These are phyloP conservation scores for Saksenaea vasiformis DNA, from an alignment of 371 early-diverging fungal species.

Conservation along the genomic window DNA sequence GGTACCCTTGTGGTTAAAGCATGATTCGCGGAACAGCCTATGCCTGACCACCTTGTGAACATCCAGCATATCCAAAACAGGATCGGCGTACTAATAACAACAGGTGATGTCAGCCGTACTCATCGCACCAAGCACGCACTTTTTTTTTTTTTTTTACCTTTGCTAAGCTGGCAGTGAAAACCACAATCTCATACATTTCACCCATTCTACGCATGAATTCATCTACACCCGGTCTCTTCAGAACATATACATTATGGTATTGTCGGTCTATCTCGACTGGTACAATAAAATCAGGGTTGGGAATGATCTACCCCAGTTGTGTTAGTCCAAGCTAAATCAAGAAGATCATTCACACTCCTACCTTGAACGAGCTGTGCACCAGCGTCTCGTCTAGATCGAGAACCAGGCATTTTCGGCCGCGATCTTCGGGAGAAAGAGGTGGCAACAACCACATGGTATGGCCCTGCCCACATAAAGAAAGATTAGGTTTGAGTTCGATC, in stretches of 20 bases:
- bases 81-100: conserved; percentile 83
- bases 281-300: conserved; percentile 73
- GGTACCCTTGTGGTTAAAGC: conserved; percentile 87
- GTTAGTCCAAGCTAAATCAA: not conserved
- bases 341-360: not conserved
- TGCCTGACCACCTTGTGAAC: conserved; percentile 77
- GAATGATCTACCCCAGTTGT: not conserved
- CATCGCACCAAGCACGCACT: not conserved
- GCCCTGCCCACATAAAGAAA: not conserved
- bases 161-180: conserved; percentile 93
- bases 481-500: not conserved
- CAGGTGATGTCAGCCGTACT: not conserved
- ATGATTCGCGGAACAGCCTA: conserved; percentile 91
- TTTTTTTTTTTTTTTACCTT: conserved; percentile 60
- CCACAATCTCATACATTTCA: conserved; percentile 85
- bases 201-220: conserved; percentile 83
- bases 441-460: not conserved
- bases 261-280: conserved; percentile 87
- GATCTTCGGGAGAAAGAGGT: conserved; percentile 17
- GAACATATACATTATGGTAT: conserved; percentile 88
- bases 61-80: conserved; percentile 91
- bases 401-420: conserved; percentile 47
- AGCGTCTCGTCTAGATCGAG: conserved; percentile 65
- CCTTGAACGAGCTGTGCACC: conserved; percentile 58
- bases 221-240: conserved; percentile 93